Evolutionary conservation across 2,329 filamentous ascomycete genomes (phyloP).

Genomic region (Neofusicoccum umdonicola): DNA sequence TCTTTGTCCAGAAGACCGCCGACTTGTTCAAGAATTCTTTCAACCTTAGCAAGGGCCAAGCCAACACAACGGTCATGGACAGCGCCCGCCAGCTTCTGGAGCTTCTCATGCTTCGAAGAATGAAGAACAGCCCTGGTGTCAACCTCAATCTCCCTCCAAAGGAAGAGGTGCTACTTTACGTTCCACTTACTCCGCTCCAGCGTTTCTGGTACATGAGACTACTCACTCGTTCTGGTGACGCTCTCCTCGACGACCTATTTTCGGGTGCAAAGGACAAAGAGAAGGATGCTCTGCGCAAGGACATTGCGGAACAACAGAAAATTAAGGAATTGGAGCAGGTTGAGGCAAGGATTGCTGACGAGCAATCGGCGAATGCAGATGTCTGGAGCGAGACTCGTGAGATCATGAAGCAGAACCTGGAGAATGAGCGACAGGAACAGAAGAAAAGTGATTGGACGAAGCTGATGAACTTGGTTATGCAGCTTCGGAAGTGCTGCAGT

Average conservation of each 20-base stretch:
- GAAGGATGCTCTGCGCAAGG: conserved; percentile 36
- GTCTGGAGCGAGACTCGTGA: conserved; percentile 71
- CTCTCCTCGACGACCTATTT: conserved; percentile 54
- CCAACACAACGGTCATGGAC: conserved; percentile 54
- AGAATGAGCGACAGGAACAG: conserved; percentile 28
- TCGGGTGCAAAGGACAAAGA: conserved; percentile 47
- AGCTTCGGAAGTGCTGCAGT: conserved; percentile 55
- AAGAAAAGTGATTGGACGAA: conserved; percentile 45
- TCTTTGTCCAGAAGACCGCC: conserved; percentile 53
- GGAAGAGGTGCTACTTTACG: conserved; percentile 56
- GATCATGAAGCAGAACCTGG: conserved; percentile 91
- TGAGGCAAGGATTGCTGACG: conserved; percentile 15
- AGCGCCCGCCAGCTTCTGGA: conserved; percentile 53
- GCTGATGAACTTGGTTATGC: conserved; percentile 56
- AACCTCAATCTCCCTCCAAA: conserved; percentile 57
- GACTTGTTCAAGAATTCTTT: conserved; percentile 56
- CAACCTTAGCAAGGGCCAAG: conserved; percentile 54
- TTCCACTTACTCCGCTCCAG: conserved; percentile 59
- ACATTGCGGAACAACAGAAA: conserved; percentile 37
- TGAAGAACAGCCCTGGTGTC: conserved; percentile 56
- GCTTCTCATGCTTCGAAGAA: conserved; percentile 58
- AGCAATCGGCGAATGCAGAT: conserved; percentile 19
- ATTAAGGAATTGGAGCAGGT: conserved; percentile 34
- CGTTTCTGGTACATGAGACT: conserved; percentile 58
- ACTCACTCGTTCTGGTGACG: conserved; percentile 54